Conservation (phyloP, 108 stramenopile species). For the Chaetoceros tenuissimus region DNA sequence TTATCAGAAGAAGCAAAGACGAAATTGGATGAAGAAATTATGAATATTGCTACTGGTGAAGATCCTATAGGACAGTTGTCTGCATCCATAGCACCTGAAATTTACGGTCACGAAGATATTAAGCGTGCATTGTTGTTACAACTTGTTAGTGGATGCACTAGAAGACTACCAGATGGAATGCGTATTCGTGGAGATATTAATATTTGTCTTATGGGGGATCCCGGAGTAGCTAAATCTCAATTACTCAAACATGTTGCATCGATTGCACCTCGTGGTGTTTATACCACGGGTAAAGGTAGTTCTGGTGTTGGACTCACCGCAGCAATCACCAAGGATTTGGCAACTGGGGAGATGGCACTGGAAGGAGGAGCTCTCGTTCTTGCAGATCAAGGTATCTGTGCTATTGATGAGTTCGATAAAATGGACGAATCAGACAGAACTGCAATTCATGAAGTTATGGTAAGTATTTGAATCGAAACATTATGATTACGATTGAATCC, state of each 20-base stretch:
- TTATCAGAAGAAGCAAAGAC: conserved; percentile 44
- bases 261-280: conserved; percentile 95
- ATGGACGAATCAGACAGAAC: conserved; percentile 97
- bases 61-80: conserved; percentile 81
- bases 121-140: conserved; percentile 93
- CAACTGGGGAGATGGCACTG: conserved; percentile 94
- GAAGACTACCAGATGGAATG: conserved; percentile 91
- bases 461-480: too few species aligned
- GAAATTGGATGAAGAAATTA: conserved; percentile 47
- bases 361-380: conserved; percentile 99
- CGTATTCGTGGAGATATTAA: conserved; percentile 95
- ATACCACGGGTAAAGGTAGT: conserved; percentile 98
- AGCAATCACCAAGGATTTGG: conserved; percentile 87
- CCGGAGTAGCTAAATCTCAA: conserved; percentile 99
- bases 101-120: conserved; percentile 97
- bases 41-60: conserved; percentile 42
- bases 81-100: conserved; percentile 92
- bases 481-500: too few species aligned
- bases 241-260: conserved; percentile 93
- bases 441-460: conserved; percentile 99
- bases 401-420: conserved; percentile 62
- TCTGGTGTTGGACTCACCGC: conserved; percentile 98
- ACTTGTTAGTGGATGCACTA: conserved; percentile 92
- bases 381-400: conserved; percentile 97
- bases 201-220: conserved; percentile 98